Evolutionary conservation across 2,329 filamentous ascomycete genomes (phyloP).

Genomic region (Xylariaceae sp.): DNA sequence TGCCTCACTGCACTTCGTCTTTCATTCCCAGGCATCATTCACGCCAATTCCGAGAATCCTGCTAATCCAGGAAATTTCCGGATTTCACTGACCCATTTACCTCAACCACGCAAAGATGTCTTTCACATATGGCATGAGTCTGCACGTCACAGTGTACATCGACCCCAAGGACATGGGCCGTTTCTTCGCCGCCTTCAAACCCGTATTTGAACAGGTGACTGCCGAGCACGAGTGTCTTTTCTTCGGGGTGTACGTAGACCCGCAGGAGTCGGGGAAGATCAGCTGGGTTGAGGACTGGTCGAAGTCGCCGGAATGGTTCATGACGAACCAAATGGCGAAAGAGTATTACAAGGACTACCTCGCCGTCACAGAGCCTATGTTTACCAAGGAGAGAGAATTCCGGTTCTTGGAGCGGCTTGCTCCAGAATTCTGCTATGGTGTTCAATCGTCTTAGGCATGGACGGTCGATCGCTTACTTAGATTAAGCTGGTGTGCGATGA

Average conservation of each 20-base stretch:
- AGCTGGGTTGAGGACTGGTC: conserved; percentile 40
- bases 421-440: no score
- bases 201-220: conserved; percentile 37
- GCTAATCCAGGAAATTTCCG: no score
- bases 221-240: conserved; percentile 41
- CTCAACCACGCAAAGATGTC: conserved; percentile 1
- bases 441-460: no score
- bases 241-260: conserved; percentile 39
- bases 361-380: conserved; percentile 36
- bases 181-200: conserved; percentile 32
- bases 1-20: not conserved
- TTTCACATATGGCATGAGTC: conserved; percentile 17
- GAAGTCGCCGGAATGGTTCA: conserved; percentile 30
- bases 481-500: no score
- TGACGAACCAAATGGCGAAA: conserved; percentile 34
- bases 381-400: conserved; percentile 35
- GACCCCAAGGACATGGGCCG: conserved; percentile 22
- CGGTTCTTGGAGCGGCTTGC: conserved; percentile 22
- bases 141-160: conserved; percentile 27
- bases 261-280: conserved; percentile 34
- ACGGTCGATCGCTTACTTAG: no score
- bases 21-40: not conserved
- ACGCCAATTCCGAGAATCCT: not conserved
- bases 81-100: not conserved
- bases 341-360: conserved; percentile 40